Conservation (phyloP, 1,284 basidiomycete species). For the Porogramme epimiltina region DNA sequence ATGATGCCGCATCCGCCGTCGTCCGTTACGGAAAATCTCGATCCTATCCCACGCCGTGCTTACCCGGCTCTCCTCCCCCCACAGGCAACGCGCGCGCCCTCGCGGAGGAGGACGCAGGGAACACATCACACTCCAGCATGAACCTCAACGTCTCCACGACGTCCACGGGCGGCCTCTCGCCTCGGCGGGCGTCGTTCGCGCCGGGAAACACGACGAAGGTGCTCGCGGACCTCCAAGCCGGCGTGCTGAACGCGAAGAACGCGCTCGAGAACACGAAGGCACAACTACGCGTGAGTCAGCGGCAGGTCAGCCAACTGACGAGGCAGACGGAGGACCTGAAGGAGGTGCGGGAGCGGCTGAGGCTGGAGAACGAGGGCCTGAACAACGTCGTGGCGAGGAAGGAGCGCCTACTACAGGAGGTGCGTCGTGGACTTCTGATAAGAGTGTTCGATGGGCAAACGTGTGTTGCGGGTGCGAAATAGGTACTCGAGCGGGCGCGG, state of each 20-base stretch:
- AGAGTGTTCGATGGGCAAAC: not conserved
- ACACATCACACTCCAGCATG: conserved; percentile 22
- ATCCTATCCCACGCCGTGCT: too few relatives aligned
- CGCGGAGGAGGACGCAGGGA: conserved; percentile 61
- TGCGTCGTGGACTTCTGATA: conserved; percentile 30
- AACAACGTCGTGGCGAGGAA: conserved; percentile 86
- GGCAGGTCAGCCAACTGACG: conserved; percentile 78
- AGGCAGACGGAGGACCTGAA: conserved; percentile 85
- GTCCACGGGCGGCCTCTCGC: conserved; percentile 29
- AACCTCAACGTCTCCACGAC: conserved; percentile 25
- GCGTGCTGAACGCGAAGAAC: conserved; percentile 76
- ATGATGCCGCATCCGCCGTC: too few relatives aligned
- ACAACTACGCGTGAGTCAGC: conserved; percentile 75
- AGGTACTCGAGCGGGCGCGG: conserved; percentile 80
- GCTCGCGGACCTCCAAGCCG: conserved; percentile 79
- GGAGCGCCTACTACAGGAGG: conserved; percentile 82
- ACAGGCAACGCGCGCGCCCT: conserved; percentile 79
- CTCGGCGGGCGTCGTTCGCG: conserved; percentile 61
- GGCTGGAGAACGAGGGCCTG: conserved; percentile 82
- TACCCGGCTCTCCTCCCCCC: not conserved
- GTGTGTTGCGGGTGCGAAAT: too few relatives aligned
- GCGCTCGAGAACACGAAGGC: conserved; percentile 83
- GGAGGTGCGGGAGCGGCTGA: conserved; percentile 76
- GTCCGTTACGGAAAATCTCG: too few relatives aligned
- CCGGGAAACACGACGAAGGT: conserved; percentile 81